phyloP scores from a whole-genome alignment of 139 green algal genomes.

The Eudorina sp. region DNA sequence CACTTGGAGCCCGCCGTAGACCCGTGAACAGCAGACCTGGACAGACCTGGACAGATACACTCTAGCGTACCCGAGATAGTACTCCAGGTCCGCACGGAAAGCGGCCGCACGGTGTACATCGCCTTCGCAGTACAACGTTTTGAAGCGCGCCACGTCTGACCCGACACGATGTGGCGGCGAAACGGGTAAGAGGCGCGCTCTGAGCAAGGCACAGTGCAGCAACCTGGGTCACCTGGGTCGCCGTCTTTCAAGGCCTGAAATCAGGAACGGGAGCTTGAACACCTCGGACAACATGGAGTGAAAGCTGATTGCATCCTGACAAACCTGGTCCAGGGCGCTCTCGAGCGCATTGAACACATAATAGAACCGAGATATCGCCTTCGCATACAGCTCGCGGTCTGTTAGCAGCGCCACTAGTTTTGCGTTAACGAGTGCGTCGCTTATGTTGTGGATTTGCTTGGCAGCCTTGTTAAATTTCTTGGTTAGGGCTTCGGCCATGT shows the following conservation, averaged over 20 bases:
- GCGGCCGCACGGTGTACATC: not conserved
- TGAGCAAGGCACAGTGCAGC: no score
- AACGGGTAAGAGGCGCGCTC: not conserved
- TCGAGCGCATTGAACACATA: slow-evolving; percentile 46
- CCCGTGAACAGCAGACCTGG: no score
- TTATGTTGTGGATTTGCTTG: not conserved
- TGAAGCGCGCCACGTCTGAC: not conserved
- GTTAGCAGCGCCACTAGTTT: slow-evolving; percentile 44
- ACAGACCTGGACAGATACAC: no score
- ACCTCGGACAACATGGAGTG: no score
- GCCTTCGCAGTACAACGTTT: not conserved
- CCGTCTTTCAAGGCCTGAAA: not conserved
- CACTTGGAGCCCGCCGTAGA: no score
- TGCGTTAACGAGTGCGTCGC: slow-evolving; percentile 27
- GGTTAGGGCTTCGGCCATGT: not conserved
- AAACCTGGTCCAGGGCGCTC: slow-evolving; percentile 23
- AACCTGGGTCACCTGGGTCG: not conserved
- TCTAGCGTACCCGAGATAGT: slow-evolving; percentile 17
- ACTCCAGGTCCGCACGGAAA: slow-evolving; percentile 9
- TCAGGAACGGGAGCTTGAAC: not conserved
- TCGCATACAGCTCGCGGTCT: slow-evolving; percentile 22
- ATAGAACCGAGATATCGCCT: slow-evolving; percentile 41
- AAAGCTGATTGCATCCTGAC: not conserved
- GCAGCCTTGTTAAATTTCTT: not conserved
- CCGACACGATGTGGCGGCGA: no score